phyloP scores from a whole-genome alignment of 805 yeast genomes.

The Starmerella cellae region DNA sequence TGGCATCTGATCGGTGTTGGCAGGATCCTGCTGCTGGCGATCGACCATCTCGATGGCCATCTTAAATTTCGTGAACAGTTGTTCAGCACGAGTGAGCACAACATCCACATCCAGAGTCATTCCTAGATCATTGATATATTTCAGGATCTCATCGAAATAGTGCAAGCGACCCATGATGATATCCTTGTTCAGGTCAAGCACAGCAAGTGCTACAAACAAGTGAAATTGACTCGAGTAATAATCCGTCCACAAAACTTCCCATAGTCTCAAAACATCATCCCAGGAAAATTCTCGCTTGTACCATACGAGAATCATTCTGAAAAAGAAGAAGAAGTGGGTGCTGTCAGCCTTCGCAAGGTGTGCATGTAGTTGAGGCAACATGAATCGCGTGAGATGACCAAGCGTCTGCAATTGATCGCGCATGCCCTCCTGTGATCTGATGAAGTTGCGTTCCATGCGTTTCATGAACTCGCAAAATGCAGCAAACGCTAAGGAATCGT shows the following conservation, averaged over 20 bases:
- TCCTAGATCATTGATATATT: constrained; percentile 81
- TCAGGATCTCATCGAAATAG: constrained; percentile 81
- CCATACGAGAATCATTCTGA: constrained; percentile 92
- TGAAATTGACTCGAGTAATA: constrained; percentile 77
- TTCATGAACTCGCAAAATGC: constrained; percentile 80
- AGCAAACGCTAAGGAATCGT: constrained; percentile 78
- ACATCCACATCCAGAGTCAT: constrained; percentile 64
- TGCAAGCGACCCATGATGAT: constrained; percentile 59
- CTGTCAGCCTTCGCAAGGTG: constrained; percentile 83
- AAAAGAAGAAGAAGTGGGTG: constrained; percentile 80
- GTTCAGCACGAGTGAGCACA: constrained; percentile 68
- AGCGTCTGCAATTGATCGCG: constrained; percentile 72
- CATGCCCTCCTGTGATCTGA: constrained; percentile 88
- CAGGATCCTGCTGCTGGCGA: constrained; percentile 18
- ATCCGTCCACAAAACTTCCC: constrained; percentile 92
- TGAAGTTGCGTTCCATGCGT: constrained; percentile 85
- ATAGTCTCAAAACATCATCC: constrained; percentile 60
- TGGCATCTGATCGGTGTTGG: constrained; percentile 8
- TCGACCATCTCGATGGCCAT: constrained; percentile 72
- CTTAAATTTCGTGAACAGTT: constrained; percentile 64
- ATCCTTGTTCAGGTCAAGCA: constrained; percentile 74
- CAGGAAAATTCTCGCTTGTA: constrained; percentile 81
- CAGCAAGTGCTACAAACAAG: constrained; percentile 72
- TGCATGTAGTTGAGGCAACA: constrained; percentile 71
- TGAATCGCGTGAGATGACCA: constrained; percentile 74